Conservation (phyloP, 1,284 basidiomycete species). For the Gomphus bonarii region DNA sequence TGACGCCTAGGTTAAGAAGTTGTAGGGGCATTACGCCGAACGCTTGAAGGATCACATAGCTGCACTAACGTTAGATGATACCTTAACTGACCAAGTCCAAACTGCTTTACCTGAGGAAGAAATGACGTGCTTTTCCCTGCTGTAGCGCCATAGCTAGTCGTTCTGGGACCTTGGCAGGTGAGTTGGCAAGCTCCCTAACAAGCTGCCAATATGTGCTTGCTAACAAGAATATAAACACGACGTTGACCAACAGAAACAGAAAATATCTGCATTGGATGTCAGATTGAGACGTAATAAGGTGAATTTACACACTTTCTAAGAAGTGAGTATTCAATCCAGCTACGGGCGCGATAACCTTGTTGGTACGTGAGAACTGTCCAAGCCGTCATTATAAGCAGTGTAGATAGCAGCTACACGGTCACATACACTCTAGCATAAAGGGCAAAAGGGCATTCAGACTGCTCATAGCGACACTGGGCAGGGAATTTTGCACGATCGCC, state of each 20-base stretch:
- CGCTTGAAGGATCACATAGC: slow-evolving; percentile 91
- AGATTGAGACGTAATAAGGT: slow-evolving; percentile 8
- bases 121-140: slow-evolving; percentile 43
- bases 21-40: slow-evolving; percentile 93
- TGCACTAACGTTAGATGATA: slow-evolving; percentile 62
- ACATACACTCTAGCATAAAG: slow-evolving; percentile 77
- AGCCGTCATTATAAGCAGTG: background rate
- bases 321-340: slow-evolving; percentile 88
- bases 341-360: slow-evolving; percentile 83
- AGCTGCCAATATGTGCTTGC: slow-evolving; percentile 87
- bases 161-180: slow-evolving; percentile 81
- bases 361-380: slow-evolving; percentile 73
- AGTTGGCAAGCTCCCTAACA: slow-evolving; percentile 77
- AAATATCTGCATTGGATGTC: slow-evolving; percentile 58
- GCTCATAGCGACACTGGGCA: slow-evolving; percentile 87
- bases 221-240: slow-evolving; percentile 92
- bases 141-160: slow-evolving; percentile 78
- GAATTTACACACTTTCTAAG: slow-evolving; percentile 67
- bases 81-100: background rate
- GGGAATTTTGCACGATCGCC: slow-evolving; percentile 86
- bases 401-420: slow-evolving; percentile 9
- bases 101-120: slow-evolving; percentile 29
- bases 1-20: slow-evolving; percentile 78
- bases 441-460: slow-evolving; percentile 84
- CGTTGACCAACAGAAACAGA: slow-evolving; percentile 87